Percentiles rank a stretch among this genome's conserved stretches.
Evolutionary conservation across 1,284 basidiomycete genomes (phyloP).

Genomic region (Trichosporon inkin): DNA sequence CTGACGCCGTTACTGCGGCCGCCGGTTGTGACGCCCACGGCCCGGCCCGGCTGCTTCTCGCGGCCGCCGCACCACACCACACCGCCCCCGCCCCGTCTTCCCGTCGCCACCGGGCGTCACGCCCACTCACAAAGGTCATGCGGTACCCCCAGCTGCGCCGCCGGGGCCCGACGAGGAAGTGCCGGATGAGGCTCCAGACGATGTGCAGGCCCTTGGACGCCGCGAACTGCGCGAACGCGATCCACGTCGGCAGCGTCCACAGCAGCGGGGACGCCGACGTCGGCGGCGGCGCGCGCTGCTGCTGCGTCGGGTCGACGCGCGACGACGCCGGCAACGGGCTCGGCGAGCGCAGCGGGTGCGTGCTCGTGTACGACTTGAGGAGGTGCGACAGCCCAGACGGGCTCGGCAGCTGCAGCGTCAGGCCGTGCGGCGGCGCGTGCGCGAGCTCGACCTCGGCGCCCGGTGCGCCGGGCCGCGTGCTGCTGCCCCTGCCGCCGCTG

Average conservation of each 20-base stretch:
- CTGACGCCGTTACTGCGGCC: too few species aligned
- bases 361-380: conserved; percentile 37
- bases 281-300: conserved; percentile 38
- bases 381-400: conserved; percentile 32
- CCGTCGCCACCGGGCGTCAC: background rate
- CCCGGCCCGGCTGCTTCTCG: too few species aligned
- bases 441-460: conserved; percentile 27
- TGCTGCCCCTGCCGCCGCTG: background rate
- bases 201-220: conserved; percentile 45
- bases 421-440: conserved; percentile 42
- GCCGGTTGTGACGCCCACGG: too few species aligned
- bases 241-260: conserved; percentile 44
- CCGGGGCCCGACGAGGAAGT: conserved; percentile 43
- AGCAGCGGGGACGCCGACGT: conserved; percentile 34
- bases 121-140: conserved; percentile 42
- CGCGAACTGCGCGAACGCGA: conserved; percentile 40
- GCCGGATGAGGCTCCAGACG: conserved; percentile 38
- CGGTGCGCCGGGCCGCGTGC: background rate
- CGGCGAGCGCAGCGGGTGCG: conserved; percentile 44
- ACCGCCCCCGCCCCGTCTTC: too few species aligned
- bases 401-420: conserved; percentile 18
- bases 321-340: conserved; percentile 46
- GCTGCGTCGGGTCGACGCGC: conserved; percentile 39
- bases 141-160: conserved; percentile 51
- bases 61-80: too few species aligned